phyloP scores from a whole-genome alignment of 176 grass and related monocot genomes.

The Ensete glaucum region DNA sequence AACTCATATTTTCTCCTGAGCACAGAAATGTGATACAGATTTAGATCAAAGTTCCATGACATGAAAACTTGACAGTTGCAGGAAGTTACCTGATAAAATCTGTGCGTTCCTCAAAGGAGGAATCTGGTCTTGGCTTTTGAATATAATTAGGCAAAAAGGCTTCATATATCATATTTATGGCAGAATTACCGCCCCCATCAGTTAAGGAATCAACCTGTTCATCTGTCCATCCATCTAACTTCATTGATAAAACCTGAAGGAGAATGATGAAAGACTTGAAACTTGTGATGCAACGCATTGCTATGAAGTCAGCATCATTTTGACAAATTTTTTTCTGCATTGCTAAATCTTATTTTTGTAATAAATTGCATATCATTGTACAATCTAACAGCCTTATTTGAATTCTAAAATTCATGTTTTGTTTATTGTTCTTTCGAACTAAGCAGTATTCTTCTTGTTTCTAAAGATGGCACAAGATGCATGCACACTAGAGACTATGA shows the following conservation, averaged over 20 bases:
- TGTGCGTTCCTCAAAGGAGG: slow-evolving; percentile 51
- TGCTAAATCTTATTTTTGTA: no score
- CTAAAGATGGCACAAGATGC: no score
- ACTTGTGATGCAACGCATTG: no score
- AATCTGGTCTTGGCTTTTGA: slow-evolving; percentile 65
- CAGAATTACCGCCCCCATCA: slow-evolving; percentile 60
- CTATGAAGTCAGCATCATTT: no score
- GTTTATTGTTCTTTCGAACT: no score
- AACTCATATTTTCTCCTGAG: slow-evolving; percentile 86
- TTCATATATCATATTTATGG: slow-evolving; percentile 72
- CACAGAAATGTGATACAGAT: background rate
- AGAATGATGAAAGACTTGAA: slow-evolving; percentile 9
- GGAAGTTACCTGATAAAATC: slow-evolving; percentile 65
- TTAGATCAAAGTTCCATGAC: background rate
- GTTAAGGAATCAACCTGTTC: slow-evolving; percentile 70
- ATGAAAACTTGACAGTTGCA: background rate
- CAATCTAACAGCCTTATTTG: no score
- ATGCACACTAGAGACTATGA: no score
- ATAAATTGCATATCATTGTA: no score
- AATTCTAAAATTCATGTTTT: no score
- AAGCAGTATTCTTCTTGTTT: no score
- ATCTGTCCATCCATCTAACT: slow-evolving; percentile 89
- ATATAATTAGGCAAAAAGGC: slow-evolving; percentile 61
- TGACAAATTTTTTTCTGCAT: no score
- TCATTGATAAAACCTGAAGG: slow-evolving; percentile 72